Percentiles rank a stretch among this genome's conserved stretches.
These are phyloP conservation scores for Phialophora macrospora DNA, from an alignment of 2,329 filamentous ascomycete species.

Conservation along the genomic window DNA sequence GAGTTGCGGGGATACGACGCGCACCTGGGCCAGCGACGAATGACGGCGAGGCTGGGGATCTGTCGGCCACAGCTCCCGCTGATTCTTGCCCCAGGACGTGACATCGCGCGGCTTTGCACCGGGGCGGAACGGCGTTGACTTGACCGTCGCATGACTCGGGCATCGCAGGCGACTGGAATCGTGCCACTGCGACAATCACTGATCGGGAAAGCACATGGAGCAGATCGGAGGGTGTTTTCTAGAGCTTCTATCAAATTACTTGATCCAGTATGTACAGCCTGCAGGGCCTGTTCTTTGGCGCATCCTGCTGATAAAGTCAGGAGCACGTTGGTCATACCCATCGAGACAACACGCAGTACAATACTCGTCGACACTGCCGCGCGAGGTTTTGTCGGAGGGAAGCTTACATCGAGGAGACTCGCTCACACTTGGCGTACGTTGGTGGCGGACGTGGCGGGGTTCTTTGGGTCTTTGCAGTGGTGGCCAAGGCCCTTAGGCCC, in stretches of 20 bases:
- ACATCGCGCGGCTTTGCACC: conserved; percentile 25
- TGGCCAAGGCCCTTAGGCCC: not conserved
- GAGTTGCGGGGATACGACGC: conserved; percentile 12
- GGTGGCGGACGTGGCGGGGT: conserved; percentile 1
- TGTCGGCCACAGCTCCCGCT: not conserved
- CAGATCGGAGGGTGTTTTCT: conserved; percentile 14
- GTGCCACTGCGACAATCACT: not conserved
- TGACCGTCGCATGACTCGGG: not conserved
- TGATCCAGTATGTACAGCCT: conserved; percentile 6
- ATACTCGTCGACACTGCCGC: not conserved
- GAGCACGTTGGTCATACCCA: not conserved
- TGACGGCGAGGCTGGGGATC: conserved; percentile 16
- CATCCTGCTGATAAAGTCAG: not conserved
- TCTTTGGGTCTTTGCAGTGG: not conserved
- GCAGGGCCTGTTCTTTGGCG: not conserved
- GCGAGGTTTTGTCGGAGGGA: not conserved
- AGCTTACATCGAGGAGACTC: not conserved
- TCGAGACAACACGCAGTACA: not conserved
- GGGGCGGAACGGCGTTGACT: conserved; percentile 6
- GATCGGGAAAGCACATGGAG: conserved; percentile 7
- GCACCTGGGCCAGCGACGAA: conserved; percentile 21
- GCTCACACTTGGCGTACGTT: conserved; percentile 6
- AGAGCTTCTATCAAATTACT: conserved; percentile 14
- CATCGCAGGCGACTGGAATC: not conserved
- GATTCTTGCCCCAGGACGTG: conserved; percentile 18